Conservation (phyloP, 139 green algal species). For the Haematococcus lacustris region DNA sequence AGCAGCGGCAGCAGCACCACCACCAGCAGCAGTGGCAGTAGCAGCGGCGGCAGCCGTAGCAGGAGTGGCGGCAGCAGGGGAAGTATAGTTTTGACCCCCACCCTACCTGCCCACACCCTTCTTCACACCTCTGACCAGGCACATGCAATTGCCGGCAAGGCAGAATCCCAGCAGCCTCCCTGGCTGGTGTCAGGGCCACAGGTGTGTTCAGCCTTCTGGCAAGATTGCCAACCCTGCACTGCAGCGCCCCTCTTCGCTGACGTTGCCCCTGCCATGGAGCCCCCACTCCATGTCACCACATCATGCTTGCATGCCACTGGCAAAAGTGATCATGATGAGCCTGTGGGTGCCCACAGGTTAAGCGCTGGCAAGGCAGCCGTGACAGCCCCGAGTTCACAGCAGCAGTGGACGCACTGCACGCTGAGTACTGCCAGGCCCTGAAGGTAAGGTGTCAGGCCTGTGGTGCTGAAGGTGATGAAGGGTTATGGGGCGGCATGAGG, state of each 20-base stretch:
- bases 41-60: too few relatives aligned
- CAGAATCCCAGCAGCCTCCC: not conserved
- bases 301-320: not conserved
- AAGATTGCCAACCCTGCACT: not conserved
- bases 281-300: not conserved
- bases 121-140: too few relatives aligned
- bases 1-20: not conserved
- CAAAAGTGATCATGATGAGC: not conserved
- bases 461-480: too few relatives aligned
- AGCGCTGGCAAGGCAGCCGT: constrained; percentile 2
- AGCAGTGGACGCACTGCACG: constrained; percentile 11
- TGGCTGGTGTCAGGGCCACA: not conserved
- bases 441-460: too few relatives aligned
- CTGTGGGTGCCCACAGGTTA: not conserved
- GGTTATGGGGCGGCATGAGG: too few relatives aligned
- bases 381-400: constrained; percentile 6
- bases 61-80: too few relatives aligned
- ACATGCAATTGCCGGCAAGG: not conserved
- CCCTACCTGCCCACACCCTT: too few relatives aligned
- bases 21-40: too few relatives aligned
- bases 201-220: not conserved
- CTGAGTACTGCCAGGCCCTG: not conserved
- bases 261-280: too few relatives aligned
- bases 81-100: too few relatives aligned
- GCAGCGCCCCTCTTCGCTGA: too few relatives aligned